Conservation (phyloP, 1,284 basidiomycete species). For the Mycena citricolor region DNA sequence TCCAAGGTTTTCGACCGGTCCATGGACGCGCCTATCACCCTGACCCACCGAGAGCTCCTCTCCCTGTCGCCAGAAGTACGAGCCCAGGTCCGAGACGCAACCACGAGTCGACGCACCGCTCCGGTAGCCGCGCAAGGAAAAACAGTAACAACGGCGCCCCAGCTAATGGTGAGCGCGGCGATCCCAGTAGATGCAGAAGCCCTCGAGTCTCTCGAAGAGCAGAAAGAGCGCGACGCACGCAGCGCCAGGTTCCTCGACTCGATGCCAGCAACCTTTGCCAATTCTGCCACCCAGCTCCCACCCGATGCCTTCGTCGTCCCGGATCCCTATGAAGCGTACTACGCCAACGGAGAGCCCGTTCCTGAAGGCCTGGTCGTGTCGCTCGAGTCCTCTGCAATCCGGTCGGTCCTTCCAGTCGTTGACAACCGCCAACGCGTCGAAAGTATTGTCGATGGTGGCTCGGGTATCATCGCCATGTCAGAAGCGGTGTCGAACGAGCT, state of each 20-base stretch:
- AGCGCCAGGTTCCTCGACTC: background rate
- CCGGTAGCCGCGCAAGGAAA: background rate
- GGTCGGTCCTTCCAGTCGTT: conserved; percentile 7
- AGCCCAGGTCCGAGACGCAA: conserved; percentile 21
- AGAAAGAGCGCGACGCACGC: background rate
- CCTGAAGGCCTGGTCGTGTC: conserved; percentile 5
- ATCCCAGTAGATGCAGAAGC: background rate
- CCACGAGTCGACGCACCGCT: conserved; percentile 5
- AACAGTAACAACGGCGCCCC: background rate
- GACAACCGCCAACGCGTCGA: conserved; percentile 10
- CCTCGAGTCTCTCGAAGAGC: background rate
- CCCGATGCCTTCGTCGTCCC: conserved; percentile 9
- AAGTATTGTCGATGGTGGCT: background rate
- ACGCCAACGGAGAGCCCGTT: conserved; percentile 2
- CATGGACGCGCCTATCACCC: background rate
- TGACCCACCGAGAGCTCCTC: background rate
- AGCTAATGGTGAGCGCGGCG: background rate
- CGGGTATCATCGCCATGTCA: conserved; percentile 3
- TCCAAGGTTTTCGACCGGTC: background rate
- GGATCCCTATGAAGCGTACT: conserved; percentile 5
- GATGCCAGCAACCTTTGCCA: conserved; percentile 4
- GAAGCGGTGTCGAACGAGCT: background rate
- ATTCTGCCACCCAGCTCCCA: conserved; percentile 1
- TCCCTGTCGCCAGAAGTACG: conserved; percentile 1
- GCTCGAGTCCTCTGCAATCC: conserved; percentile 10